Conservation (phyloP, 2,329 filamentous ascomycete species). For the Ascosphaera apis region DNA sequence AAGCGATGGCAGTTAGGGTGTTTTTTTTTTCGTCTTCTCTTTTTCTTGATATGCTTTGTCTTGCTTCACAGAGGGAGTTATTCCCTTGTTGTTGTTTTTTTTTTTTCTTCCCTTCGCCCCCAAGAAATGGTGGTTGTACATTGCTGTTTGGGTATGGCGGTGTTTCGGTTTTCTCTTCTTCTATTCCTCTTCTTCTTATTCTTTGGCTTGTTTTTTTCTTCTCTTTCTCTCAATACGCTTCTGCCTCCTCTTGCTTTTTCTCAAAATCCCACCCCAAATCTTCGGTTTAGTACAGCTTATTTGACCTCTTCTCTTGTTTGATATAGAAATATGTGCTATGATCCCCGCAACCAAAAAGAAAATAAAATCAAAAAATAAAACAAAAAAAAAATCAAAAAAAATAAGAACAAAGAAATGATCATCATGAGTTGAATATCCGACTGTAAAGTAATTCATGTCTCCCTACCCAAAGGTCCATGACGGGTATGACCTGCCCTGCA, state of each 20-base stretch:
- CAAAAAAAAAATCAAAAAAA: neutral
- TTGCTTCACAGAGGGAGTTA: slow-evolving; percentile 2
- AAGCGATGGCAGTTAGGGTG: slow-evolving; percentile 3
- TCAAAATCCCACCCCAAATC: neutral
- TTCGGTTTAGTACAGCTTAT: too few species aligned
- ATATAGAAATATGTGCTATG: too few species aligned
- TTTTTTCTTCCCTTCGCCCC: too few species aligned
- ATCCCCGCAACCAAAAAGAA: too few species aligned
- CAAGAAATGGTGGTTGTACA: slow-evolving; percentile 6
- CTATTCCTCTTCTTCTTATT: slow-evolving; percentile 4
- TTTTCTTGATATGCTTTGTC: slow-evolving; percentile 7
- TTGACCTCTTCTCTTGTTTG: too few species aligned
- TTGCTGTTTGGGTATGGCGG: neutral
- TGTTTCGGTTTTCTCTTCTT: slow-evolving; percentile 3
- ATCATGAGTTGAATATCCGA: slow-evolving; percentile 42
- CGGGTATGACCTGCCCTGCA: slow-evolving; percentile 37
- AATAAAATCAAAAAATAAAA: neutral
- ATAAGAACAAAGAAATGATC: neutral
- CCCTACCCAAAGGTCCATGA: slow-evolving; percentile 40
- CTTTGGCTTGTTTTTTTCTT: neutral
- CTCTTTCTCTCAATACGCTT: neutral
- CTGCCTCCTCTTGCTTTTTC: neutral
- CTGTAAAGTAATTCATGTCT: slow-evolving; percentile 43
- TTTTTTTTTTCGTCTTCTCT: slow-evolving; percentile 4
- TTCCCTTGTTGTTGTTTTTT: slow-evolving; percentile 3